Percentiles rank a stretch among this genome's conserved stretches.
These are phyloP conservation scores for Dendrobium officinale DNA, from an alignment of 106 monocot genomes.

Conservation along the genomic window DNA sequence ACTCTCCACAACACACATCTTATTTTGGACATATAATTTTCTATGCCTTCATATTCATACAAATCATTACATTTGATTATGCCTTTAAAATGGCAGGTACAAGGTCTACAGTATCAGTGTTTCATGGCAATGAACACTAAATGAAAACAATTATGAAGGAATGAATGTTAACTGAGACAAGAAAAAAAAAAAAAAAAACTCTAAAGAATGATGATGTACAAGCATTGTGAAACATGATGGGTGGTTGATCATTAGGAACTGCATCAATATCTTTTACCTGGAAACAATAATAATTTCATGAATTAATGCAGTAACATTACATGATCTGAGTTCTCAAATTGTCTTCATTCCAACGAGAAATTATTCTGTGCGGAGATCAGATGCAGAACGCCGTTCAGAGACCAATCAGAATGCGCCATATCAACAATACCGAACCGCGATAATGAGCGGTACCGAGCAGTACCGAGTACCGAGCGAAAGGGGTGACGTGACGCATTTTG, in stretches of 20 bases:
- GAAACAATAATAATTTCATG: slow-evolving; percentile 1
- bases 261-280: slow-evolving; percentile 1
- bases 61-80: too few relatives aligned
- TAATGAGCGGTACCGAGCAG: too few relatives aligned
- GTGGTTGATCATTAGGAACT: background rate
- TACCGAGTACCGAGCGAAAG: too few relatives aligned
- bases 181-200: background rate
- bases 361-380: too few relatives aligned
- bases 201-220: background rate
- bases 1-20: too few relatives aligned
- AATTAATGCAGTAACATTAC: background rate
- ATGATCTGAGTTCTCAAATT: background rate
- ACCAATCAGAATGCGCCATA: too few relatives aligned
- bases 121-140: background rate
- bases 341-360: background rate
- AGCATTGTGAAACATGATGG: background rate
- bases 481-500: too few relatives aligned
- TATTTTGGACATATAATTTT: too few relatives aligned
- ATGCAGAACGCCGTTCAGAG: too few relatives aligned
- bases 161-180: background rate
- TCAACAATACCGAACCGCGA: too few relatives aligned
- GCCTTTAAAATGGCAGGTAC: too few relatives aligned
- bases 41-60: too few relatives aligned
- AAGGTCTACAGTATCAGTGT: background rate
- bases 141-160: background rate